Conservation (phyloP, 1,139 yeast genomes). For the Candida sojae region DNA sequence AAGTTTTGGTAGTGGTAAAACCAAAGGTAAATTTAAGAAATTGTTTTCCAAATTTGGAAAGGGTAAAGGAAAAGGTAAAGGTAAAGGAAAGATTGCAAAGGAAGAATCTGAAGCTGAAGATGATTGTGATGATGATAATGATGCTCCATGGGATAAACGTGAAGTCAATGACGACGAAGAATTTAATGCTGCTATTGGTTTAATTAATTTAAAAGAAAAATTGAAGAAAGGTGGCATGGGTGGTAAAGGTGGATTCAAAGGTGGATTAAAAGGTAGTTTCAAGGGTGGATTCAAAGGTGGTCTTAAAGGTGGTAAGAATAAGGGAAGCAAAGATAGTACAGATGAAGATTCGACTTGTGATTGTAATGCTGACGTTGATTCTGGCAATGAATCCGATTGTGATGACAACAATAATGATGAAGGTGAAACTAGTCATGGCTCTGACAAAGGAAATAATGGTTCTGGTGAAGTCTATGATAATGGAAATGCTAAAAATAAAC, state of each 20-base stretch:
- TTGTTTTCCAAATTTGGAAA: not conserved
- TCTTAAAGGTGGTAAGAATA: not conserved
- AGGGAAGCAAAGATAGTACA: too few relatives aligned
- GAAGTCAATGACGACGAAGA: slow-evolving; percentile 1
- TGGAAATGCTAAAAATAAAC: not conserved
- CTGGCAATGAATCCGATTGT: slow-evolving; percentile 1
- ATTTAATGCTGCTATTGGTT: slow-evolving; percentile 5
- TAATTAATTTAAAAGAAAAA: slow-evolving; percentile 7
- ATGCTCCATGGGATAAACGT: slow-evolving; percentile 1
- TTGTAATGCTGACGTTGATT: not conserved
- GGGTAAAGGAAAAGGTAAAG: not conserved
- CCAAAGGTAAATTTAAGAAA: not conserved
- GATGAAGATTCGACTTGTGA: not conserved
- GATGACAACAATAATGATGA: not conserved
- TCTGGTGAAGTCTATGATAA: not conserved
- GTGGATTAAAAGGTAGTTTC: slow-evolving; percentile 3
- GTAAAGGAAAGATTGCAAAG: not conserved
- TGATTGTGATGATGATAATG: slow-evolving; percentile 2
- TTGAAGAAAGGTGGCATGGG: slow-evolving; percentile 5
- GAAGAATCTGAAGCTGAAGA: not conserved
- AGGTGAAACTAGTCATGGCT: too few relatives aligned
- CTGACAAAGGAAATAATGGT: not conserved
- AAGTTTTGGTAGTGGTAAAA: not conserved
- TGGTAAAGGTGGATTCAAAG: slow-evolving; percentile 6
- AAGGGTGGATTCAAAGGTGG: slow-evolving; percentile 1